Base-by-base conservation (phyloP, 1,139 yeast species). In the Yamadazyma triangularis region DNA sequence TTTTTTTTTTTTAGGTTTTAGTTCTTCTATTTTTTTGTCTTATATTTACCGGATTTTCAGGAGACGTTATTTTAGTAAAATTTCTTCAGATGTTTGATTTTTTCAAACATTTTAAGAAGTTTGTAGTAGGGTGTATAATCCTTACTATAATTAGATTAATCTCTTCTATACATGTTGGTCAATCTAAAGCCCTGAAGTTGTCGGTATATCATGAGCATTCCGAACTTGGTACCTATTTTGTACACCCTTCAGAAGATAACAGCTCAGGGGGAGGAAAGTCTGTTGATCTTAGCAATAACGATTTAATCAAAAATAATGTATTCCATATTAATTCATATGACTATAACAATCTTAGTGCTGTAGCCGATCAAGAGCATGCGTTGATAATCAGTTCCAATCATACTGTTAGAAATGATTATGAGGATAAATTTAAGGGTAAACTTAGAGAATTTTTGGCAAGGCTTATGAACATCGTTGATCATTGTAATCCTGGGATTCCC, bases 401-500 rank as follows among this genome's bases (percentile, higher is more conserved):
- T 24, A 10, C 16, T 9, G 19, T 31, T 14, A 33, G 31, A 16
- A 25, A 34, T 14, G 46, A 46, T 25, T 39, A 36, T 30, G 54
- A 54, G 30, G 39, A 42, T 26, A 34, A 38, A 20, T 56, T 56
- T 29, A 34, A 36, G 15, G 27, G 30, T 14, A 13, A 32, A 4
- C 45, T 59, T 29, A 34, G 36, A 28, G 26, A 34, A 4, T 53
- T 52, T 36, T 46, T 60, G 38, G 38, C 32, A 2, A 33, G 41
- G 3, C 37, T 57, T 15, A 37, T 54, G 15, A 32, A 30, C 4
- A 13, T 32, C 4, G 42, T 58, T 12, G 47, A 49, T 15, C 45
- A 45, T 8, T 35, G 49, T 27, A 45, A 45, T 25, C 67, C 68
- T 3, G 23, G 28, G 2, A 38, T 56, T n/a, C 39, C 30, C 1